Conservation (phyloP, 805 yeast genomes). For the Kluyveromyces starmeri region DNA sequence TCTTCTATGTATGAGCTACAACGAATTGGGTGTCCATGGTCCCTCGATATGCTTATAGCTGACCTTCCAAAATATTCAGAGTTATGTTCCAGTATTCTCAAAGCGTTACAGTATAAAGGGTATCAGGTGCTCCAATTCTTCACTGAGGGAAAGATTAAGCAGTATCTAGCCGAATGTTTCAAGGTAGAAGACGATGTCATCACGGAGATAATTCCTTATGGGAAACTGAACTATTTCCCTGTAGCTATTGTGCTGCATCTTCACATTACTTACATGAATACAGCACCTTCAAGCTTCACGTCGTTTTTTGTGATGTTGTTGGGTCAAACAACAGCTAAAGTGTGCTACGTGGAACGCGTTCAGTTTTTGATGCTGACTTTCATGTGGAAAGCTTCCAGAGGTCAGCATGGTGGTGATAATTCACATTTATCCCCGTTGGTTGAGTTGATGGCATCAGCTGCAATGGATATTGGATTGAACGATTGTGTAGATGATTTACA, state of each 20-base stretch:
- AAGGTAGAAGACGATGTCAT: conserved; percentile 1
- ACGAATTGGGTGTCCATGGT: conserved; percentile 8
- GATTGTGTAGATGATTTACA: conserved; percentile 13
- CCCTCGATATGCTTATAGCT: conserved; percentile 1
- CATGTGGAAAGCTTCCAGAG: conserved; percentile 11
- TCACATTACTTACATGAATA: conserved; percentile 10
- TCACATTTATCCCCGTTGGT: conserved; percentile 14
- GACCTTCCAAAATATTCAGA: conserved; percentile 7
- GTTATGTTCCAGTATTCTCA: conserved; percentile 9
- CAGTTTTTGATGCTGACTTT: conserved; percentile 21
- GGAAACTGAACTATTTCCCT: conserved; percentile 21
- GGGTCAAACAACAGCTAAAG: conserved; percentile 24
- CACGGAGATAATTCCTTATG: conserved; percentile 3
- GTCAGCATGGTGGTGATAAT: conserved; percentile 19
- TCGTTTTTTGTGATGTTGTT: conserved; percentile 15
- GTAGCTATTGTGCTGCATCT: conserved; percentile 23
- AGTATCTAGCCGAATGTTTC: not conserved
- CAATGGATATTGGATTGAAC: conserved; percentile 19
- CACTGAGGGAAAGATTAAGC: not conserved
- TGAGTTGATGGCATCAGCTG: conserved; percentile 12
- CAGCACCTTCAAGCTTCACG: conserved; percentile 15
- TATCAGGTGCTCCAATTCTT: not conserved
- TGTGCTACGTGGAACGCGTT: conserved; percentile 22
- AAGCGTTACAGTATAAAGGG: not conserved
- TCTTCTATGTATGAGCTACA: conserved; percentile 15